These are phyloP conservation scores for Tuber calosporum DNA, from an alignment of 495 filamentous ascomycete species.

Conservation along the genomic window DNA sequence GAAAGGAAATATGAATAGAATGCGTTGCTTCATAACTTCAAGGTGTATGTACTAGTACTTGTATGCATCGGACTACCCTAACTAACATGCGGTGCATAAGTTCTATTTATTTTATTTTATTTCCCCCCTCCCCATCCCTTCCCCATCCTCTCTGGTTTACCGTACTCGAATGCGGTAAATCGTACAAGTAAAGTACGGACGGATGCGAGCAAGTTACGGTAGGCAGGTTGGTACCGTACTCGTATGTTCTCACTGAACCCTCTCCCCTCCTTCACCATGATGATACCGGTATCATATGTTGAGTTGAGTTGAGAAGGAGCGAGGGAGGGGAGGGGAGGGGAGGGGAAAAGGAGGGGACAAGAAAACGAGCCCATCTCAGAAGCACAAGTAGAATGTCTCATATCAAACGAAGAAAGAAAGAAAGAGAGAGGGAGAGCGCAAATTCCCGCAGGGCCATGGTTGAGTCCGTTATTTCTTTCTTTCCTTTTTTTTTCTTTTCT, in stretches of 20 bases:
- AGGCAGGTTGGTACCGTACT: too few relatives aligned
- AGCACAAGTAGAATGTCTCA: conserved; percentile 2
- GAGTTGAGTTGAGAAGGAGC: too few relatives aligned
- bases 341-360: background rate
- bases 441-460: conserved; percentile 2
- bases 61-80: too few relatives aligned
- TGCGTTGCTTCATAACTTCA: too few relatives aligned
- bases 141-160: background rate
- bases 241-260: background rate
- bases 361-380: background rate
- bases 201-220: background rate
- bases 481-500: background rate
- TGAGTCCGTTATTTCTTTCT: background rate
- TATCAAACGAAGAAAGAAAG: background rate
- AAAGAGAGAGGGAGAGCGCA: background rate
- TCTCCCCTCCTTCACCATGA: background rate
- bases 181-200: background rate
- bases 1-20: background rate
- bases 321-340: too few relatives aligned
- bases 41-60: too few relatives aligned
- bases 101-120: background rate
- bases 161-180: too few relatives aligned
- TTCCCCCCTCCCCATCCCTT: background rate
- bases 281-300: too few relatives aligned
- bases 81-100: background rate